A percentile compares a stretch with the other conserved stretches of the same genome.
These are phyloP conservation scores for Cyclostephanos tholiformis DNA, from an alignment of 108 stramenopile genomes.

Conservation along the genomic window DNA sequence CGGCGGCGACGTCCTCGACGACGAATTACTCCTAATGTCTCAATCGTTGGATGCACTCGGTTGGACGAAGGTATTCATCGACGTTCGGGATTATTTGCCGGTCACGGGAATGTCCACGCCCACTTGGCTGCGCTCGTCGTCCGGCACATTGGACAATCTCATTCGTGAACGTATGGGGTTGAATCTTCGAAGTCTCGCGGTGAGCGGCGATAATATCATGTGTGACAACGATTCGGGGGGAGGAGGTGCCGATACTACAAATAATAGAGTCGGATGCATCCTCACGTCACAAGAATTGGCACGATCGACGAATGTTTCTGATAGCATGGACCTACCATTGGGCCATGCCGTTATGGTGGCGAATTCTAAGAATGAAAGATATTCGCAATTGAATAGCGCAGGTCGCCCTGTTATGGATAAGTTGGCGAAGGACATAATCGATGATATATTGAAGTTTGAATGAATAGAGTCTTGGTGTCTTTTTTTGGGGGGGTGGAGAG, in stretches of 20 bases:
- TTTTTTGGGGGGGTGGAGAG: no score
- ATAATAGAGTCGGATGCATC: neutral
- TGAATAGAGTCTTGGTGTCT: neutral
- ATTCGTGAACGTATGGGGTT: constrained; percentile 19
- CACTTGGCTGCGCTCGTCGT: constrained; percentile 28
- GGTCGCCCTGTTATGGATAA: constrained; percentile 83
- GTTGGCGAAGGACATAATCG: constrained; percentile 70
- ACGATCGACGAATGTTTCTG: constrained; percentile 54
- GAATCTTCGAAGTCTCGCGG: neutral
- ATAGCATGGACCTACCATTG: constrained; percentile 60
- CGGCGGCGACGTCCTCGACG: constrained; percentile 3
- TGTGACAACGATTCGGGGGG: constrained; percentile 4
- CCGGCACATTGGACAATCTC: constrained; percentile 38
- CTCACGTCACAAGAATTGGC: constrained; percentile 55
- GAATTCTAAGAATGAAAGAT: constrained; percentile 62
- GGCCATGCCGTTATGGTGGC: constrained; percentile 90
- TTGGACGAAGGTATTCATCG: constrained; percentile 91
- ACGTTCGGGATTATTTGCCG: constrained; percentile 68
- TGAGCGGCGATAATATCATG: constrained; percentile 7
- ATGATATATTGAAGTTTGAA: constrained; percentile 4
- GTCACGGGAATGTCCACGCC: constrained; percentile 50
- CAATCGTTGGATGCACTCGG: constrained; percentile 73
- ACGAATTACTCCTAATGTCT: constrained; percentile 67
- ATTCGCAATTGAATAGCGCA: constrained; percentile 67
- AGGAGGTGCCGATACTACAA: neutral